Base-by-base conservation (phyloP, 2,329 filamentous ascomycete genomes). In the Lecanoromycetidae sp. region DNA sequence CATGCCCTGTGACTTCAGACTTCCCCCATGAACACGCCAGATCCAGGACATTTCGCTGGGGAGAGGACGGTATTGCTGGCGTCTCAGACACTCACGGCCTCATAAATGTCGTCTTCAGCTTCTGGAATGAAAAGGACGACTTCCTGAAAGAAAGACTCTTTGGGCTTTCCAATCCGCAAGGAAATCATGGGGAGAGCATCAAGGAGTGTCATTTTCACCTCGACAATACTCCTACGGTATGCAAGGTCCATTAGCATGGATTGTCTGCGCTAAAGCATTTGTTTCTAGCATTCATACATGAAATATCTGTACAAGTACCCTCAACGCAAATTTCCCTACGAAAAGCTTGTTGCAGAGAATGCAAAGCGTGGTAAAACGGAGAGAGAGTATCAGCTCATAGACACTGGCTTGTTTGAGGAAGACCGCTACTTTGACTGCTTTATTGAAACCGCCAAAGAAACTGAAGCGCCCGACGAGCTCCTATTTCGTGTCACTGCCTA, bases 241-340 rank as follows among this genome's bases (percentile, higher is more conserved):
- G 64, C 12, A 25, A 25, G 15, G 23, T 17, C 8, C 20, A 35
- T 17, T 5, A 72, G 71, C 70, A 73, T 68, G 59, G 63, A 49
- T 30, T 44, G 13, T 20, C 32, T 44, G 54, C 17, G 15, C 34
- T 45, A 19, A 45, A 8, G 3, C 20, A 2, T 7, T 10, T 23
- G 15, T 35, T 6, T n/a, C 7, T 26, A 45, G 42, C 42, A 45
- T 25, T 56, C 90, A 23, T 96, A 96, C 71, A 96, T 96, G 90
- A 96, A 96, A 66, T 93, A 81, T 61, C 80, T 96, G 56, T 96
- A 96, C 76, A 96, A 96, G 66, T 93, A 95, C 58, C 91, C 91
- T 0, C 90, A 96, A 66, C 77, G 76, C 58, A 79, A 82, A 54
- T 96, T 96, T 59, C 91, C 90, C 2, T 96, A 96, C 70, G 75